A percentile compares a stretch with the other conserved stretches of the same genome.
Evolutionary conservation across 345 rosid species (phyloP).

Genomic region (Microthlaspi erraticum): DNA sequence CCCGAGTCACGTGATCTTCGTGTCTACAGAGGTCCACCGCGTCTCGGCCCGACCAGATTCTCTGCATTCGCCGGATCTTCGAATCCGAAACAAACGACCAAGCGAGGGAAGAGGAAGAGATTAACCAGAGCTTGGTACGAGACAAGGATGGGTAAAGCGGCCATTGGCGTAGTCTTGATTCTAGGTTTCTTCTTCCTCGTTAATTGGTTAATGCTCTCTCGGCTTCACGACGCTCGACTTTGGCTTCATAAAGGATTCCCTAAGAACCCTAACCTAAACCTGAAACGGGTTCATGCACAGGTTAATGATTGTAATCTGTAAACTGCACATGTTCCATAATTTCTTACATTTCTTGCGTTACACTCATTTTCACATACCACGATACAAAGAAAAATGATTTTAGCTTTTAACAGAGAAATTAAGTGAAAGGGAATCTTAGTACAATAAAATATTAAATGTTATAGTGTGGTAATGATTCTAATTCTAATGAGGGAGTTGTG

Average conservation of each 20-base stretch:
- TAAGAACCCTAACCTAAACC: conserved; percentile 21
- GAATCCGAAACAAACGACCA: conserved; percentile 28
- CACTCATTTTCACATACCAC: conserved; percentile 2
- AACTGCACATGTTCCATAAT: background rate
- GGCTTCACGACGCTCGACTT: conserved; percentile 57
- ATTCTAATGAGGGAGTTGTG: too few relatives aligned
- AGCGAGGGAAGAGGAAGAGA: conserved; percentile 54
- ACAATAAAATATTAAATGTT: too few relatives aligned
- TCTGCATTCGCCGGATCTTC: conserved; percentile 26
- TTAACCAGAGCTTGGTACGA: conserved; percentile 53
- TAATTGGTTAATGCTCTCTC: conserved; percentile 70
- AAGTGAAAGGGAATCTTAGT: background rate
- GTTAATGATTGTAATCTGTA: conserved; percentile 41
- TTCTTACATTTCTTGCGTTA: conserved; percentile 5
- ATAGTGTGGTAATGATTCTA: too few relatives aligned
- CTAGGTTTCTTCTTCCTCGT: conserved; percentile 62
- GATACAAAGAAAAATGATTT: background rate
- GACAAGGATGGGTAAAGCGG: conserved; percentile 49
- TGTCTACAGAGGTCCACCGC: conserved; percentile 30
- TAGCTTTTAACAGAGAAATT: background rate
- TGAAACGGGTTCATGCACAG: conserved; percentile 39
- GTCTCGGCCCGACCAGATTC: conserved; percentile 44
- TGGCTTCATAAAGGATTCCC: conserved; percentile 40
- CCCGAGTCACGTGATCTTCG: conserved; percentile 28
- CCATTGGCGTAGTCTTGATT: conserved; percentile 52